Percentiles rank a stretch among this genome's conserved stretches.
Evolutionary conservation across 129 eudicot genomes (phyloP).

Genomic region (Gnaphalium uliginosum): DNA sequence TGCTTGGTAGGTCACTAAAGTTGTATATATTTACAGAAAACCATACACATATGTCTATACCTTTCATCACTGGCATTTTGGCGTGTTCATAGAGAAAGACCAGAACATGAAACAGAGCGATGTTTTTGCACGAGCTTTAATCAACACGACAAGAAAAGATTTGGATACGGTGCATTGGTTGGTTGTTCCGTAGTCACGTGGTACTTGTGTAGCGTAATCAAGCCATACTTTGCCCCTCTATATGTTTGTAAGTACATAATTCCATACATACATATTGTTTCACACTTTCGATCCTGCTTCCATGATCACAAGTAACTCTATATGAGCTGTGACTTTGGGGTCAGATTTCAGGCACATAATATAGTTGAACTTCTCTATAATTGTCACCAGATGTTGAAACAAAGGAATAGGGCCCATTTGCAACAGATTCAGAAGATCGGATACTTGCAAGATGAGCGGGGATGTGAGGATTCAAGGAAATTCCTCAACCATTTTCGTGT

Average conservation of each 20-base stretch:
- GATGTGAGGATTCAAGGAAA: constrained; percentile 69
- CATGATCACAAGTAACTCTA: too few relatives aligned
- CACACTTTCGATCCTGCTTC: not conserved
- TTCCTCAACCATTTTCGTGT: constrained; percentile 52
- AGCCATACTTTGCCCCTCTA: constrained; percentile 41
- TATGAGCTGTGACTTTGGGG: not conserved
- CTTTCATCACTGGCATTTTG: constrained; percentile 1
- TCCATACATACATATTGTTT: not conserved
- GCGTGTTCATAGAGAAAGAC: not conserved
- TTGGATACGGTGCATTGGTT: constrained; percentile 48
- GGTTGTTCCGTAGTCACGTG: constrained; percentile 42
- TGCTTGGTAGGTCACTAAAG: constrained; percentile 22
- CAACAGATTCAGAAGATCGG: constrained; percentile 45
- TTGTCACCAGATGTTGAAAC: constrained; percentile 12
- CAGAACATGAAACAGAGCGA: constrained; percentile 23
- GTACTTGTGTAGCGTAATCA: constrained; percentile 38
- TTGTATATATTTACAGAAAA: constrained; percentile 3
- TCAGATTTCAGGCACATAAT: too few relatives aligned
- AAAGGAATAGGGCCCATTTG: constrained; percentile 33
- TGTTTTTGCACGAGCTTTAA: constrained; percentile 50
- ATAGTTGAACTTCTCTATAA: too few relatives aligned
- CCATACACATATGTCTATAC: constrained; percentile 2
- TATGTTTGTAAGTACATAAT: constrained; percentile 29
- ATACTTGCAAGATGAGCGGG: constrained; percentile 59
- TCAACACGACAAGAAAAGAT: constrained; percentile 41